Evolutionary conservation across 2,329 filamentous ascomycete genomes (phyloP).

Genomic region (Lachnellula willkommii): DNA sequence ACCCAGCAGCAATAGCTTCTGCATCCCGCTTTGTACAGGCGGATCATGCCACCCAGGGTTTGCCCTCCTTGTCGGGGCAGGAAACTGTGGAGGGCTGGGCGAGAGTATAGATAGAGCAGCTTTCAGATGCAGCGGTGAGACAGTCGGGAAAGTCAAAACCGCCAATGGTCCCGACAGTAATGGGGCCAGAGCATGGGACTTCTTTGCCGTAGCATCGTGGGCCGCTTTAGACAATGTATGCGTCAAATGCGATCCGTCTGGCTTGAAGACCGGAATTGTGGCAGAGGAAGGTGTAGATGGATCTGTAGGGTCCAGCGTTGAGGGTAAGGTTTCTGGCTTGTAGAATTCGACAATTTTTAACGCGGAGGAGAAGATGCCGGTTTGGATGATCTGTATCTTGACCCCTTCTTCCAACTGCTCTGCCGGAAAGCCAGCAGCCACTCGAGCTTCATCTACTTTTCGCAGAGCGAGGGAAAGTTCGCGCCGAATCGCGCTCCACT

Average conservation of each 20-base stretch:
- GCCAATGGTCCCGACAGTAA: slow-evolving; percentile 79
- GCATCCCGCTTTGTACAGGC: slow-evolving; percentile 70
- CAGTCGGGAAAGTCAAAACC: slow-evolving; percentile 70
- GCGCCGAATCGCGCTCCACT: slow-evolving; percentile 62
- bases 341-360: slow-evolving; percentile 84
- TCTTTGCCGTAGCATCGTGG: slow-evolving; percentile 36
- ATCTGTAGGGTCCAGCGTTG: slow-evolving; percentile 19
- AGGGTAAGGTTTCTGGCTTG: slow-evolving; percentile 42
- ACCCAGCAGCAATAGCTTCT: slow-evolving; percentile 82
- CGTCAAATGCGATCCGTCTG: slow-evolving; percentile 36
- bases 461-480: slow-evolving; percentile 55
- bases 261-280: slow-evolving; percentile 10
- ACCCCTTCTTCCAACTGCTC: slow-evolving; percentile 54
- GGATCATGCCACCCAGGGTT: slow-evolving; percentile 79
- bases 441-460: slow-evolving; percentile 55
- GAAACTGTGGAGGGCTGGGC: slow-evolving; percentile 67
- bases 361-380: slow-evolving; percentile 81
- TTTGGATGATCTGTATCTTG: slow-evolving; percentile 79
- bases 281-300: slow-evolving; percentile 21
- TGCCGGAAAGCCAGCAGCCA: slow-evolving; percentile 38
- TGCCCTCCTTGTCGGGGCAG: slow-evolving; percentile 68
- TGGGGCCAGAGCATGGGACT: slow-evolving; percentile 60
- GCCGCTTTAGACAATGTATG: slow-evolving; percentile 51
- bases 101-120: slow-evolving; percentile 73
- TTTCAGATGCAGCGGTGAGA: slow-evolving; percentile 79